Evolutionary conservation across 495 filamentous ascomycete species (phyloP).

Genomic region (Penicillium samsonianum): DNA sequence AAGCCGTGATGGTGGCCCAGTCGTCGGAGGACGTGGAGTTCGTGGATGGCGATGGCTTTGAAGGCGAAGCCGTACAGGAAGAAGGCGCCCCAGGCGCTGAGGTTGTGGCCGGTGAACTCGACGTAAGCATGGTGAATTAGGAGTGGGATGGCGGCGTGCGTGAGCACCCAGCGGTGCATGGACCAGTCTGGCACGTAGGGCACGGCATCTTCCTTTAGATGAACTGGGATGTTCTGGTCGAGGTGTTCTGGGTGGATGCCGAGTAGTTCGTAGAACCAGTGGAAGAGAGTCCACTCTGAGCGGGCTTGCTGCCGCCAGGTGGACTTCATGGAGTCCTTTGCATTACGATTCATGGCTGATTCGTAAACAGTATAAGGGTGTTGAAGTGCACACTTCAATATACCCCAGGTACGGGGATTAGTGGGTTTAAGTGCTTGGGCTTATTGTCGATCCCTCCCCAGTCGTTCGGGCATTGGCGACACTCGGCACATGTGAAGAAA

Average conservation of each 20-base stretch:
- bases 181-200: conserved; percentile 35
- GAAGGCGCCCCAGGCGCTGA: conserved; percentile 28
- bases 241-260: conserved; percentile 33
- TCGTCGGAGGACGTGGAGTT: conserved; percentile 33
- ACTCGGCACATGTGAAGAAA: conserved; percentile 27
- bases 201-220: conserved; percentile 30
- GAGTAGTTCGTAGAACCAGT: conserved; percentile 38
- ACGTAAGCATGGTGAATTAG: conserved; percentile 35
- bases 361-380: neutral
- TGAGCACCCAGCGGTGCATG: conserved; percentile 35
- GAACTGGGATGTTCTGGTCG: conserved; percentile 27
- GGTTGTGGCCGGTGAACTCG: conserved; percentile 27
- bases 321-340: conserved; percentile 41
- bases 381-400: neutral
- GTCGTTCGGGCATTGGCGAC: conserved; percentile 10
- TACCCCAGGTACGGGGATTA: neutral
- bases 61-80: conserved; percentile 33
- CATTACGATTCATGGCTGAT: conserved; percentile 26
- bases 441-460: conserved; percentile 16
- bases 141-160: conserved; percentile 28
- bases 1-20: conserved; percentile 37
- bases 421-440: conserved; percentile 16
- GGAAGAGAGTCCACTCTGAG: conserved; percentile 33
- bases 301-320: conserved; percentile 34
- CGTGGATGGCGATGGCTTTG: conserved; percentile 35